These are phyloP conservation scores for Ascochyta pisi DNA, from an alignment of 2,329 filamentous ascomycete species.

Conservation along the genomic window DNA sequence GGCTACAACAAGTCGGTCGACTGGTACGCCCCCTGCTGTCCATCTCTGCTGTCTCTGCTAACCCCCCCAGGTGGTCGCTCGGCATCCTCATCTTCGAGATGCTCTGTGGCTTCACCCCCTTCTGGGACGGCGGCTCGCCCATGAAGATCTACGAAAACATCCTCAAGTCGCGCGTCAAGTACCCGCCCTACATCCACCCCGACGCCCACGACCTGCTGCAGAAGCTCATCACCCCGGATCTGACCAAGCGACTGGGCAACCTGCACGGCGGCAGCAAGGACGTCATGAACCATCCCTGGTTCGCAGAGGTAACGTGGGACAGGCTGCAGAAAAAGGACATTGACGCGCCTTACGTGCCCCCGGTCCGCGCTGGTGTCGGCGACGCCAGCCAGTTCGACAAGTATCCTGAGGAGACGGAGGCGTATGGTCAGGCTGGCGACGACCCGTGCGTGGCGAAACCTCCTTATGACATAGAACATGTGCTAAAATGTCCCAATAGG, in stretches of 20 bases:
- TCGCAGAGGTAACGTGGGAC: constrained; percentile 97
- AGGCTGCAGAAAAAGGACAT: constrained; percentile 93
- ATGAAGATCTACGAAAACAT: constrained; percentile 99
- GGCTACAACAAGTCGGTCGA: constrained; percentile 99
- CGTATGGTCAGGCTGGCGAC: constrained; percentile 78
- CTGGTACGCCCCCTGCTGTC: constrained; percentile 68
- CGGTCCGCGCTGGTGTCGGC: constrained; percentile 89
- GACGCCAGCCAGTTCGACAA: constrained; percentile 98
- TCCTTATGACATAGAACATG: constrained; percentile 31
- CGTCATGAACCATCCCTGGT: constrained; percentile 96
- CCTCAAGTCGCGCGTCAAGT: constrained; percentile 92
- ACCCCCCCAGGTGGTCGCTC: constrained; percentile 82
- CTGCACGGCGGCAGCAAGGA: constrained; percentile 88
- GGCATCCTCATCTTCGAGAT: constrained; percentile 99
- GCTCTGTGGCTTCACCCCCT: constrained; percentile 98
- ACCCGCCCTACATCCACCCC: constrained; percentile 91
- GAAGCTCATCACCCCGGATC: constrained; percentile 89
- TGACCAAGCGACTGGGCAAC: constrained; percentile 95
- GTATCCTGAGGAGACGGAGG: constrained; percentile 95
- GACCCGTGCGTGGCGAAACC: constrained; percentile 76
- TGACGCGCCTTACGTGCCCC: constrained; percentile 95
- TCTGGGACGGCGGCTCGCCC: constrained; percentile 96
- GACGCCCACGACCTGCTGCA: constrained; percentile 93
- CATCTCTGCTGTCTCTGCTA: neutral
- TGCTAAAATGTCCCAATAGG: constrained; percentile 44